Base-by-base conservation (phyloP, 1,284 basidiomycete species). In the Pterula multifida region DNA sequence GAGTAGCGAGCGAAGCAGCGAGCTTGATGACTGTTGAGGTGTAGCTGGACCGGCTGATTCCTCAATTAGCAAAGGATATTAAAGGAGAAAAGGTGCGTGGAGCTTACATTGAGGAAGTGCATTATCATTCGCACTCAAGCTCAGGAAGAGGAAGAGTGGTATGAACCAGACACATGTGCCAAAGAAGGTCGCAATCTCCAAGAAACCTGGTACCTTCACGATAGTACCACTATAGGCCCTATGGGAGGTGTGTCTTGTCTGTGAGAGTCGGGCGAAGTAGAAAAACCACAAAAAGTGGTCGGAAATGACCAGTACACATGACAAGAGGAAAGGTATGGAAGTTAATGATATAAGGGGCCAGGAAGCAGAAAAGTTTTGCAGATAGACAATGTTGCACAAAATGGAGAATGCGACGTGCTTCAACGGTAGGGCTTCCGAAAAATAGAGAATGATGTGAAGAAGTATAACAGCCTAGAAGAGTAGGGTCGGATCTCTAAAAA, bases 211-310 rank as follows among this genome's bases (percentile, higher is more conserved):
- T 1, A 65, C 64, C 12, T 68, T 57, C 25, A 64, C 56, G 13
- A 58, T 53, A 2, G 65, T 59, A 12, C 65, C 67, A 47, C 70
- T 69, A 55, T 76, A 76, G 6, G 66, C 61, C 50, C 71, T 71
- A 46, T 64, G 56, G 36, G 62, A 57, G 17, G 51, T 50, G 36
- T 71, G 72, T 52, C 71, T 66, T 19, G 72, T 68, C 24, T 74
- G 68, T 1, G 85, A 81, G 39, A 81, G 56, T 19, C 71, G 76
- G 23, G 91, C 79, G 63, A 96, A 96, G 68, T 95, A 75, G 67
- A 89, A 90, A 72, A 97, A 96, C 89, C 91, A 95, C 49, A 89
- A 64, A 61, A 96, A 96, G 67, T 97, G 93, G 66, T 96, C 90
- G 2, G 71, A 65, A 50, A 97, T 76, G 52, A 94, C 91, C 50